Conservation (phyloP, 129 eudicot species). For the Daucus carota region DNA sequence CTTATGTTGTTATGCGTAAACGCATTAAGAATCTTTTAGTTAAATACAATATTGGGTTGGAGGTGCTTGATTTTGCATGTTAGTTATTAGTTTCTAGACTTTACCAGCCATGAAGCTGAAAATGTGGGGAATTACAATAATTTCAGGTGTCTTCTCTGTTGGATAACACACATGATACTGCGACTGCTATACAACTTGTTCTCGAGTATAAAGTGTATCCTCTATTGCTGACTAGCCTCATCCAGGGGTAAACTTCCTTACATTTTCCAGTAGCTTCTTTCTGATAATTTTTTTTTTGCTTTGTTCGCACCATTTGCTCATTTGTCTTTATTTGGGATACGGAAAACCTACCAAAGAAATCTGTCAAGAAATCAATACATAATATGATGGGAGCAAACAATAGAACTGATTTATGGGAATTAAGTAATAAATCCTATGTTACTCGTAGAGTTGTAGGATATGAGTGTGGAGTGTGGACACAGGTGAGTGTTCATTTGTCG, state of each 20-base stretch:
- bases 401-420: neutral
- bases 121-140: neutral
- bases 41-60: neutral
- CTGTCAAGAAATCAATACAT: neutral
- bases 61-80: neutral
- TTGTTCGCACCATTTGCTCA: neutral
- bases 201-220: conserved; percentile 56
- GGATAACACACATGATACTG: conserved; percentile 47
- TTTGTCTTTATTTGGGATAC: neutral
- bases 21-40: neutral
- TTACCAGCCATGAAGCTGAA: neutral
- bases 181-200: conserved; percentile 44
- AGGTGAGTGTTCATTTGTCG: neutral
- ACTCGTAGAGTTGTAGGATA: too few species aligned
- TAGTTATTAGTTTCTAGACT: neutral
- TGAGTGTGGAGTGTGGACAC: neutral
- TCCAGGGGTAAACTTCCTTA: conserved; percentile 47
- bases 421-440: too few species aligned
- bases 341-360: neutral
- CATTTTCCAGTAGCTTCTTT: conserved; percentile 7
- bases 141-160: conserved; percentile 69
- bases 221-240: conserved; percentile 69
- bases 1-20: neutral
- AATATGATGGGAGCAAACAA: neutral
- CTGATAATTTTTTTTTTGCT: neutral